phyloP scores from a whole-genome alignment of 257 asterid species.

The Fraxinus quadrangulata region DNA sequence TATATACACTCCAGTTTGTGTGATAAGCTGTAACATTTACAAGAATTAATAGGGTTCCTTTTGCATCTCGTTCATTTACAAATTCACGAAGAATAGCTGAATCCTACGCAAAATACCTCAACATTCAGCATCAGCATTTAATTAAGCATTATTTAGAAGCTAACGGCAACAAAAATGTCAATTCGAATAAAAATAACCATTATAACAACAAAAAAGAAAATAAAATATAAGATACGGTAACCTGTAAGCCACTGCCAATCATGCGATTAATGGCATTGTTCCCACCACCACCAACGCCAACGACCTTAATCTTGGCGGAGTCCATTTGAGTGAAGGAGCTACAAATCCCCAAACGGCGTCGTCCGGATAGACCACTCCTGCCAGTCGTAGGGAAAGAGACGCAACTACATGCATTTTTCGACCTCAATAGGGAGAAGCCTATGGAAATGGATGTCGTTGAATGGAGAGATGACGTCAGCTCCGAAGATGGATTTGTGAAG shows the following conservation, averaged over 20 bases:
- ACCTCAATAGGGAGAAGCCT: constrained; percentile 39
- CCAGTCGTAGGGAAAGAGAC: constrained; percentile 38
- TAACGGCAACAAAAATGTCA: background rate
- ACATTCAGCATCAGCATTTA: background rate
- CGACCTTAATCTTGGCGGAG: constrained; percentile 89
- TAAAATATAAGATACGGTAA: constrained; percentile 20
- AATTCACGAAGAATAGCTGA: background rate
- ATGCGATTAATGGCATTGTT: constrained; percentile 97
- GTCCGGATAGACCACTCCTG: constrained; percentile 41
- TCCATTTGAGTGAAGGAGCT: constrained; percentile 64
- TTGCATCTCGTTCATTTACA: background rate
- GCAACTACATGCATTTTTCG: constrained; percentile 40
- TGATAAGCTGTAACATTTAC: background rate
- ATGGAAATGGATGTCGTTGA: constrained; percentile 42
- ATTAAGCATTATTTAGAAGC: background rate
- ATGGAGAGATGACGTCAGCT: constrained; percentile 49
- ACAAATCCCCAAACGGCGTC: constrained; percentile 44
- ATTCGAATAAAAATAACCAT: background rate
- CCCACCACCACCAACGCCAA: constrained; percentile 98
- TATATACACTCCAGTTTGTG: background rate
- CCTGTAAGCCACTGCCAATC: constrained; percentile 96
- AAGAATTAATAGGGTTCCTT: background rate
- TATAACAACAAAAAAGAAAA: background rate
- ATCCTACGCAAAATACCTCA: background rate
- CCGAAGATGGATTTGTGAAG: constrained; percentile 51